Conservation (phyloP, 805 yeast species). For the Starmerella vaccinii region DNA sequence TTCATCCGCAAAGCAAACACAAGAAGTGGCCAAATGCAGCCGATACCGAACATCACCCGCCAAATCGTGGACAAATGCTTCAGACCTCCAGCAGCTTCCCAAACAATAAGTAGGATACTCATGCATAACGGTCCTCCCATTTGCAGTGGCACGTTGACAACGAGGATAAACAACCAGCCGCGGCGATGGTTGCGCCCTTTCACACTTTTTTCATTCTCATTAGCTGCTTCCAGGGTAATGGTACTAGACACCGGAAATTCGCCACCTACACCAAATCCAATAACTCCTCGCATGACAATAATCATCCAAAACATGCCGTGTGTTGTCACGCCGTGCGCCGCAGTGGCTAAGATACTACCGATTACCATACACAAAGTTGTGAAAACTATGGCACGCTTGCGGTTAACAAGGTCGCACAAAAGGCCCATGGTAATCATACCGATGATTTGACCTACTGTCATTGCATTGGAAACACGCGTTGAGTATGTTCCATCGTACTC, state of each 20-base stretch:
- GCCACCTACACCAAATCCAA: constrained; percentile 73
- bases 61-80: constrained; percentile 43
- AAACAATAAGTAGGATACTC: constrained; percentile 56
- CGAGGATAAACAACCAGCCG: constrained; percentile 56
- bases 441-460: constrained; percentile 57
- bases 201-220: constrained; percentile 25
- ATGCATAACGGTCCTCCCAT: constrained; percentile 78
- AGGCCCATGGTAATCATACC: constrained; percentile 58
- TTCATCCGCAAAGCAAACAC: constrained; percentile 62
- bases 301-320: constrained; percentile 69
- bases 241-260: constrained; percentile 64
- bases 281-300: constrained; percentile 57
- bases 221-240: constrained; percentile 63
- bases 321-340: constrained; percentile 51
- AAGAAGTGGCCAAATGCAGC: constrained; percentile 63
- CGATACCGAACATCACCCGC: constrained; percentile 64
- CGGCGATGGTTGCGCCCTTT: constrained; percentile 34
- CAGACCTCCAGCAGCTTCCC: constrained; percentile 43
- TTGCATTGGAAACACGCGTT: constrained; percentile 58
- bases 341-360: constrained; percentile 58
- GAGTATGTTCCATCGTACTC: constrained; percentile 38
- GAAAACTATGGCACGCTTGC: constrained; percentile 52
- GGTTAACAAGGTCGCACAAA: constrained; percentile 52
- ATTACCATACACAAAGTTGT: constrained; percentile 53
- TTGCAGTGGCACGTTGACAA: constrained; percentile 62